Percentiles rank a stretch among this genome's conserved stretches.
These are phyloP conservation scores for Curvularia spicifera DNA, from an alignment of 2,329 filamentous ascomycete genomes.

Conservation along the genomic window DNA sequence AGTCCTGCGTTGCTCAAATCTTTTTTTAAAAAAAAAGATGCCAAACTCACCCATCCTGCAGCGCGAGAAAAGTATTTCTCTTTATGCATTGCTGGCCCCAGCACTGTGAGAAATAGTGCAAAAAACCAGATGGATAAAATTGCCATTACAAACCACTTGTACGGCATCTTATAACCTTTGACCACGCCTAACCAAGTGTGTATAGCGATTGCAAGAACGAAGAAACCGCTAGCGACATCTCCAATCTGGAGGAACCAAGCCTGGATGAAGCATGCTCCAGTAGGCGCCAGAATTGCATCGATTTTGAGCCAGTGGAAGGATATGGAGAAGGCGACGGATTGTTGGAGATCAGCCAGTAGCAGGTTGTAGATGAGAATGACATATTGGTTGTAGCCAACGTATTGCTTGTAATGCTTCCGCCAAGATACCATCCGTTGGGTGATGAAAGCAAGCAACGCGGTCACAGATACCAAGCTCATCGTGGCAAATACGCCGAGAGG, in stretches of 20 bases:
- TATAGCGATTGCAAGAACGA: constrained; percentile 61
- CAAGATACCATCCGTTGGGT: constrained; percentile 60
- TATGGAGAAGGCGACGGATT: constrained; percentile 58
- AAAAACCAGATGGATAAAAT: constrained; percentile 57
- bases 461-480: constrained; percentile 56
- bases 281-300: constrained; percentile 54
- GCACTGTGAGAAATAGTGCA: constrained; percentile 54
- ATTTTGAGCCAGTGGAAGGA: constrained; percentile 56
- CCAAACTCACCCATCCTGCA: constrained; percentile 52
- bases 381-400: constrained; percentile 62
- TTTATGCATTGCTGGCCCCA: constrained; percentile 54
- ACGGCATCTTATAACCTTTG: constrained; percentile 55
- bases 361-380: constrained; percentile 62
- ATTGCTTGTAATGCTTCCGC: constrained; percentile 55
- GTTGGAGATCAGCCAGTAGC: constrained; percentile 60
- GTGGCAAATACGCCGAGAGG: constrained; percentile 56
- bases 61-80: constrained; percentile 56
- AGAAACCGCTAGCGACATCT: constrained; percentile 60
- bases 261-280: constrained; percentile 57
- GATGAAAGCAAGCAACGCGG: constrained; percentile 55
- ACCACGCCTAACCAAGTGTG: constrained; percentile 60
- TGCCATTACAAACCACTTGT: constrained; percentile 53
- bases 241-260: constrained; percentile 61
- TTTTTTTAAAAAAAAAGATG: neutral
- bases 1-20: neutral